A percentile compares a stretch with the other conserved stretches of the same genome.
Conservation (phyloP, 2,329 filamentous ascomycete genomes). For the Fusarium compactum region DNA sequence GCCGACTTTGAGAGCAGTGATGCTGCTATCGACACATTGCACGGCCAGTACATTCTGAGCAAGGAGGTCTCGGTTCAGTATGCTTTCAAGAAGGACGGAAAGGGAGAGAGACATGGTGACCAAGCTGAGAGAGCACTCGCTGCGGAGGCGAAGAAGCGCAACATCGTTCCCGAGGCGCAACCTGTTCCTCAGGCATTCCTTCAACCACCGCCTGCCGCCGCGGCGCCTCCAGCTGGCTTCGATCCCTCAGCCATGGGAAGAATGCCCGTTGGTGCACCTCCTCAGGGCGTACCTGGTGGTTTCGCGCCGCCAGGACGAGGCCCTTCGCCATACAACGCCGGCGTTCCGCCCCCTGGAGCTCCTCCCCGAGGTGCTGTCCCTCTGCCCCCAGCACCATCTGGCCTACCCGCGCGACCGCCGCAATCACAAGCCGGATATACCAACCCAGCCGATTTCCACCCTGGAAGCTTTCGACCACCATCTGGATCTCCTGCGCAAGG, state of each 20-base stretch:
- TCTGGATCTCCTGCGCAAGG: conserved; percentile 54
- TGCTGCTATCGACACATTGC: conserved; percentile 90
- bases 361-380: conserved; percentile 50
- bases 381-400: conserved; percentile 63
- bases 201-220: conserved; percentile 46
- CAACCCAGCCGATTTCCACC: conserved; percentile 63
- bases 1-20: conserved; percentile 94
- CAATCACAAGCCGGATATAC: conserved; percentile 60
- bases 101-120: conserved; percentile 95
- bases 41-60: conserved; percentile 96
- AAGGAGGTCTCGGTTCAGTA: conserved; percentile 98
- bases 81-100: conserved; percentile 99
- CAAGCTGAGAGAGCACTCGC: conserved; percentile 92
- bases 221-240: conserved; percentile 50
- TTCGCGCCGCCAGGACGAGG: conserved; percentile 55
- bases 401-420: conserved; percentile 63
- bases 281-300: conserved; percentile 53
- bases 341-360: conserved; percentile 44
- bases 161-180: conserved; percentile 85
- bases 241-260: conserved; percentile 51
- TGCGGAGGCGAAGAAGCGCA: conserved; percentile 92
- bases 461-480: conserved; percentile 56
- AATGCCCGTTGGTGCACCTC: conserved; percentile 48
- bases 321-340: conserved; percentile 52
- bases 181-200: conserved; percentile 81